Conservation (phyloP, 2,329 filamentous ascomycete species). For the Colletotrichum eleusines region DNA sequence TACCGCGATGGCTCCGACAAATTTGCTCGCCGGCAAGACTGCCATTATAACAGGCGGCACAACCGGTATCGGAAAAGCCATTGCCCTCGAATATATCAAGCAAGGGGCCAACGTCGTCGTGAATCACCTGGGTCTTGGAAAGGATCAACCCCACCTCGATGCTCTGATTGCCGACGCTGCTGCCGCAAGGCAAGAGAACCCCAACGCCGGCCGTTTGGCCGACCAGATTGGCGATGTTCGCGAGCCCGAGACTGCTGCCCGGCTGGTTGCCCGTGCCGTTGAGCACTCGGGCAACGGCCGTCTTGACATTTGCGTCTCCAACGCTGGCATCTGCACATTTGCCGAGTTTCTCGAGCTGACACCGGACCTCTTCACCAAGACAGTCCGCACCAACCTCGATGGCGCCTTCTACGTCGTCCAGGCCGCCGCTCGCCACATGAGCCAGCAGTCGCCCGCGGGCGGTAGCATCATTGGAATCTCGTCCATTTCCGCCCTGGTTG, state of each 20-base stretch:
- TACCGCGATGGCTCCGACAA: slow-evolving; percentile 56
- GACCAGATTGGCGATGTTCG: slow-evolving; percentile 83
- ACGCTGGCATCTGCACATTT: slow-evolving; percentile 91
- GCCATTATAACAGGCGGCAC: slow-evolving; percentile 89
- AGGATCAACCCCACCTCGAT: slow-evolving; percentile 64
- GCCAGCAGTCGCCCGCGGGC: slow-evolving; percentile 71
- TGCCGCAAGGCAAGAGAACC: slow-evolving; percentile 57
- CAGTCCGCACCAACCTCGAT: slow-evolving; percentile 83
- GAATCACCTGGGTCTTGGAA: slow-evolving; percentile 77
- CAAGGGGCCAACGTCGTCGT: slow-evolving; percentile 85
- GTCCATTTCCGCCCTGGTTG: slow-evolving; percentile 80
- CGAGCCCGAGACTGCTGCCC: slow-evolving; percentile 76
- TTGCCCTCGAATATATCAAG: slow-evolving; percentile 80
- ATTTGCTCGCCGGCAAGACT: slow-evolving; percentile 78
- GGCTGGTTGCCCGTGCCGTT: slow-evolving; percentile 76
- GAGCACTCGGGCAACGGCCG: slow-evolving; percentile 65
- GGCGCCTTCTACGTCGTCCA: slow-evolving; percentile 92
- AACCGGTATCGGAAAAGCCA: slow-evolving; percentile 89
- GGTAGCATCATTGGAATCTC: slow-evolving; percentile 85
- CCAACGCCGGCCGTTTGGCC: slow-evolving; percentile 68
- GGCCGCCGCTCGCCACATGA: slow-evolving; percentile 88
- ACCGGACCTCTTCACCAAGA: slow-evolving; percentile 76
- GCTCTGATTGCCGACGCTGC: slow-evolving; percentile 66
- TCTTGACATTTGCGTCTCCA: slow-evolving; percentile 85
- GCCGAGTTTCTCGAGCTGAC: slow-evolving; percentile 84